phyloP scores from a whole-genome alignment of 1,139 yeast species.

The Hansenula anomala region DNA sequence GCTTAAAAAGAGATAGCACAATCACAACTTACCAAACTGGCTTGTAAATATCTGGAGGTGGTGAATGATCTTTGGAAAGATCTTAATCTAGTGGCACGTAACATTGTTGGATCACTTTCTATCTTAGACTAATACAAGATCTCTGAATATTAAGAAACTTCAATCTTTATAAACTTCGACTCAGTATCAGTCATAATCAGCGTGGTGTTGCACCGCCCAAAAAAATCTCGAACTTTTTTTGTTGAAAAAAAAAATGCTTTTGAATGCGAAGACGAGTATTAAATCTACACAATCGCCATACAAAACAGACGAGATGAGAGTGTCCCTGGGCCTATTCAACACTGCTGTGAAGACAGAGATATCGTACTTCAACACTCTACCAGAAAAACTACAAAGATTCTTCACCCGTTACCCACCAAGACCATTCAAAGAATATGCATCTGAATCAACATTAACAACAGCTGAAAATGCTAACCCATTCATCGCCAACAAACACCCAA shows the following conservation, averaged over 20 bases:
- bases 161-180: too few species aligned
- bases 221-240: background rate
- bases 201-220: background rate
- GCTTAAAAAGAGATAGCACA: too few species aligned
- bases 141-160: too few species aligned
- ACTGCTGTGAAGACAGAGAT: slow-evolving; percentile 26
- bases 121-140: too few species aligned
- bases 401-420: slow-evolving; percentile 84
- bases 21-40: slow-evolving; percentile 4
- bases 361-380: slow-evolving; percentile 51
- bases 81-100: slow-evolving; percentile 2
- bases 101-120: background rate
- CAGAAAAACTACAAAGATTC: slow-evolving; percentile 67
- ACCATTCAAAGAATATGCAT: slow-evolving; percentile 64
- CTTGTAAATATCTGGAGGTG: slow-evolving; percentile 5
- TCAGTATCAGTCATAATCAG: background rate
- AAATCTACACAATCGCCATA: too few species aligned
- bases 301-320: too few species aligned
- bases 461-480: slow-evolving; percentile 85
- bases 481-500: slow-evolving; percentile 78
- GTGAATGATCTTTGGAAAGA: slow-evolving; percentile 7
- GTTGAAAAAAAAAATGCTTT: background rate
- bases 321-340: slow-evolving; percentile 14
- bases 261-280: too few species aligned
- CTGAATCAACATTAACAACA: slow-evolving; percentile 56